phyloP scores from a whole-genome alignment of 441 rosid genomes.

The Adansonia madagascariensis region DNA sequence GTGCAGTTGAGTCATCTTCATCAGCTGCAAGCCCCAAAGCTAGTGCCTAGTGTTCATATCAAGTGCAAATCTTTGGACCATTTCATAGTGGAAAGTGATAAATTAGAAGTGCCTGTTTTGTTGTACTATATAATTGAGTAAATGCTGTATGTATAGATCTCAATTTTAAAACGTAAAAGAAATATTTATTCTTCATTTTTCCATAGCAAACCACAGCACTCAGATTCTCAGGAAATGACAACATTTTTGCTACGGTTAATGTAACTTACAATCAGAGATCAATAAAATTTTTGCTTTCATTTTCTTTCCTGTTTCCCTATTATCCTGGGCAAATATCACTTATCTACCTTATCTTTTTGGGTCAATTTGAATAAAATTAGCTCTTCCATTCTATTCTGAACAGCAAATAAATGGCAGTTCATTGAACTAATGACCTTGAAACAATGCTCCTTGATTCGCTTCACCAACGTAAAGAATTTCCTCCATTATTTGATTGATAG shows the following conservation, averaged over 20 bases:
- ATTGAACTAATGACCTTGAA: background rate
- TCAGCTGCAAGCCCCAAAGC: constrained; percentile 48
- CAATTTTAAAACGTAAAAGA: background rate
- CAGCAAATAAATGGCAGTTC: background rate
- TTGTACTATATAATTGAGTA: constrained; percentile 11
- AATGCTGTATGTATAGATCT: constrained; percentile 14
- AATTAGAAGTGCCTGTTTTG: background rate
- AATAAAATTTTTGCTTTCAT: background rate
- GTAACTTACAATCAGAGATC: constrained; percentile 4
- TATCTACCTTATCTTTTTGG: too few species aligned
- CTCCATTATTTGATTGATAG: constrained; percentile 47
- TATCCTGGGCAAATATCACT: too few species aligned
- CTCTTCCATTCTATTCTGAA: background rate
- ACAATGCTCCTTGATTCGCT: constrained; percentile 28
- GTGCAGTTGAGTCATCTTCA: constrained; percentile 59
- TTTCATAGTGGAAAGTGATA: background rate
- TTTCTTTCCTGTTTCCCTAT: too few species aligned
- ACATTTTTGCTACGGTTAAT: constrained; percentile 7
- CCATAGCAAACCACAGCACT: constrained; percentile 28
- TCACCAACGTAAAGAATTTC: constrained; percentile 41
- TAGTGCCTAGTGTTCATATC: constrained; percentile 41
- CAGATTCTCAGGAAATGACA: constrained; percentile 1
- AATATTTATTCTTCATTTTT: constrained; percentile 16
- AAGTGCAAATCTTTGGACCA: background rate
- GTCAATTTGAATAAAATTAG: background rate